Base-by-base conservation (phyloP, 208 protist genomes). In the Trypanosoma caninum region DNA sequence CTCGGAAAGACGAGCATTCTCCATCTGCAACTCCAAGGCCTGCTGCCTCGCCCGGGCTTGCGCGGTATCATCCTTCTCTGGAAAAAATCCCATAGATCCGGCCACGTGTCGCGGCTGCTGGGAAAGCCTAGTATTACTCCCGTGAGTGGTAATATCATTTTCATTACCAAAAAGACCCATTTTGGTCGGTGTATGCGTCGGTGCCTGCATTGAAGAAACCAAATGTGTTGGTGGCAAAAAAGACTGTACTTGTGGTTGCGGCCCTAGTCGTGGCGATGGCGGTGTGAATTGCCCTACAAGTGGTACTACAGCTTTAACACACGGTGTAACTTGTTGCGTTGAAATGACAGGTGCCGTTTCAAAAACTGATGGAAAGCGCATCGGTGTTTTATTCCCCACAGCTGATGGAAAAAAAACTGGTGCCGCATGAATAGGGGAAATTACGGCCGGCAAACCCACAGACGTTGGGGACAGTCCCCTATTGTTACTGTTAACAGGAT, bases 1-100 rank as follows among this genome's bases (percentile, higher is more conserved):
- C 46, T 77, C 68, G 63, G 80, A 87, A 34, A 83, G 74, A 0
- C 72, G 72, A 41, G 69, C 84, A 50, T 90, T 92, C 53, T 89
- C 88, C 18, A 72, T 57, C 41, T 94, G 88, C n/a, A 89, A 42
- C 59, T 88, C 76, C 35, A 80, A 72, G 22, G 80, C 83, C 25
- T 78, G 72, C 18, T 76, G 63, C 11, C 78, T 66, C 2, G 71
- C 75, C 45, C 48, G 56, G 2, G 57, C 54, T 20, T 63, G 37
- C 18, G 58, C 76, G 0, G 72, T 56, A 16, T 46, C 40, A 6
- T 41, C 6, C 3, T 25, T 30, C 18, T 44, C 3, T 2, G 59
- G 54, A 57, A n/a, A 37, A 7, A 55, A 20, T 10, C 35, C 18
- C 0, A 53, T 20, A 8, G 16, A 23, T 16, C 56, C n/a, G n/a